Conservation (phyloP, 2,329 filamentous ascomycete genomes). For the Microdochium paspali region DNA sequence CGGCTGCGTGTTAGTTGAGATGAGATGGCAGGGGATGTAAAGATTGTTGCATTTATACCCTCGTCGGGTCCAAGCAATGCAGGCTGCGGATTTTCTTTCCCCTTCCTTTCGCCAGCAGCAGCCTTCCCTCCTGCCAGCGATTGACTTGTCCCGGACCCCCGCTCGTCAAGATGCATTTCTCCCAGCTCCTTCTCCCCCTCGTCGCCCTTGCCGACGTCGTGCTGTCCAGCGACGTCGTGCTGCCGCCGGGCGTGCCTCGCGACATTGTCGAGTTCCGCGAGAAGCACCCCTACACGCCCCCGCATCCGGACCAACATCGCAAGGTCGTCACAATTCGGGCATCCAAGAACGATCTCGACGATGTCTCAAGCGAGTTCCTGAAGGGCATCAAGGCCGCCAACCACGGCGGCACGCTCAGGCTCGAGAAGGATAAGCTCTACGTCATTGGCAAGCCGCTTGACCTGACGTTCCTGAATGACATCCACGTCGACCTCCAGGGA, state of each 20-base stretch:
- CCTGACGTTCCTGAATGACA: conserved; percentile 45
- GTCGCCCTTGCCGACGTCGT: conserved; percentile 13
- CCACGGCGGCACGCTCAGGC: conserved; percentile 45
- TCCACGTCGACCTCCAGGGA: conserved; percentile 49
- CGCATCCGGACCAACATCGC: conserved; percentile 9
- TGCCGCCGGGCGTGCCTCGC: conserved; percentile 22
- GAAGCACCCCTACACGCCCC: conserved; percentile 24
- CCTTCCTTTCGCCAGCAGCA: background rate
- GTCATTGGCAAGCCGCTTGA: conserved; percentile 51
- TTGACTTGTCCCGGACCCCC: background rate
- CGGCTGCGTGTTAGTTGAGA: background rate
- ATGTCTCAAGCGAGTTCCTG: conserved; percentile 45
- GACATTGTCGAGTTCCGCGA: conserved; percentile 25
- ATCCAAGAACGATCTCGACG: conserved; percentile 43
- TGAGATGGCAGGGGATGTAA: background rate
- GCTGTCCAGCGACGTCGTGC: conserved; percentile 10
- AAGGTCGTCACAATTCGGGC: conserved; percentile 36
- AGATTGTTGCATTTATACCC: background rate
- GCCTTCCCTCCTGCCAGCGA: background rate
- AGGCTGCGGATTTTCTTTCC: too few species aligned
- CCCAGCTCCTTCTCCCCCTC: conserved; percentile 9
- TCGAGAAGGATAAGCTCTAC: conserved; percentile 43
- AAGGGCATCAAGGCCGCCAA: conserved; percentile 45
- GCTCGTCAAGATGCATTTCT: conserved; percentile 12
- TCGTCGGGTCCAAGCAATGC: too few species aligned